Evolutionary conservation across 257 asterid species (phyloP).

Genomic region (Plantago elongata): DNA sequence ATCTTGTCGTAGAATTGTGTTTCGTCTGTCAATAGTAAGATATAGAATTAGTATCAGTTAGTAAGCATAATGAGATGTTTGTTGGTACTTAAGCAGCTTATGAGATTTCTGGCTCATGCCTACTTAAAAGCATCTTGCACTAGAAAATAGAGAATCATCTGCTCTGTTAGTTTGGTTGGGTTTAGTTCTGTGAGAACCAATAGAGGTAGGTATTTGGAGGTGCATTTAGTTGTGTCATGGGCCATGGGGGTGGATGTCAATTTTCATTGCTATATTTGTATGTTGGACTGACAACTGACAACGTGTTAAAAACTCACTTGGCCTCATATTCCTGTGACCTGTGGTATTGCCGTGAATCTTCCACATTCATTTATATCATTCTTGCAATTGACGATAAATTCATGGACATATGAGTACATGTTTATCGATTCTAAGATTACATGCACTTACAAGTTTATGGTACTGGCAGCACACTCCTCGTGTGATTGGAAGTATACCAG

Average conservation of each 20-base stretch:
- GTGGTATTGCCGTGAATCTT: not conserved
- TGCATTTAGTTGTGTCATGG: no score
- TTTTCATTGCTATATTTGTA: not conserved
- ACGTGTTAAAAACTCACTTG: not conserved
- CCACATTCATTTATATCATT: not conserved
- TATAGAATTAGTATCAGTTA: no score
- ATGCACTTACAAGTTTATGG: slow-evolving; percentile 26
- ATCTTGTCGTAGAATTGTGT: not conserved
- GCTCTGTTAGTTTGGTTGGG: no score
- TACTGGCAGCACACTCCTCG: slow-evolving; percentile 90
- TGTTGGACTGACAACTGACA: not conserved
- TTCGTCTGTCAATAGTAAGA: no score
- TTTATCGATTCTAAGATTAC: slow-evolving; percentile 15
- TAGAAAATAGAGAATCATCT: no score
- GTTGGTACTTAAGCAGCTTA: not conserved
- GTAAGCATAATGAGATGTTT: not conserved
- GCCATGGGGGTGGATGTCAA: no score
- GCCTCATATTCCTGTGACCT: not conserved
- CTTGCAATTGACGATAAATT: slow-evolving; percentile 12
- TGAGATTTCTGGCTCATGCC: not conserved
- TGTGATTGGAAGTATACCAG: slow-evolving; percentile 69
- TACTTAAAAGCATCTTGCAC: no score
- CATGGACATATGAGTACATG: not conserved
- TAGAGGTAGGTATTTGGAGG: no score
- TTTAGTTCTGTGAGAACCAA: no score